Evolutionary conservation across 768 basidiomycete genomes (phyloP).

Genomic region (Boletales sp.): DNA sequence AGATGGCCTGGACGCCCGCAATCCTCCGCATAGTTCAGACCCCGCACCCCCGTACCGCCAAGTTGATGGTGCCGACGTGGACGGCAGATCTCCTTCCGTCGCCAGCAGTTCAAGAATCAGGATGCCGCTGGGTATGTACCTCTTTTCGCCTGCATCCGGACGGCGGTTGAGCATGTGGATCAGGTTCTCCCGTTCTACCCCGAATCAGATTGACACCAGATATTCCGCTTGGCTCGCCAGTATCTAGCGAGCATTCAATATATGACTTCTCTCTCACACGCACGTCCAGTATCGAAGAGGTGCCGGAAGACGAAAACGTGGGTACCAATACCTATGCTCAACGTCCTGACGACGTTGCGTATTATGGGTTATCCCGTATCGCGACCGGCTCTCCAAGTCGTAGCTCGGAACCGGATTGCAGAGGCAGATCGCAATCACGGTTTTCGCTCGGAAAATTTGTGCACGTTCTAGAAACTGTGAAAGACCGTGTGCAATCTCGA

Average conservation of each 20-base stretch:
- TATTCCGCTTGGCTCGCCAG: constrained; percentile 3
- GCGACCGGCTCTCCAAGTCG: constrained; percentile 11
- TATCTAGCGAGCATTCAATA: constrained; percentile 6
- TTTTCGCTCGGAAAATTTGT: constrained; percentile 55
- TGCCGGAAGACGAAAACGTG: constrained; percentile 32
- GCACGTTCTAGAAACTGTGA: constrained; percentile 44
- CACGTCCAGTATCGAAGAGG: constrained; percentile 41
- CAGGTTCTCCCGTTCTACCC: constrained; percentile 10
- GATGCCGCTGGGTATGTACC: constrained; percentile 9
- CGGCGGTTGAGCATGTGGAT: not conserved
- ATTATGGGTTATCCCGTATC: constrained; percentile 15
- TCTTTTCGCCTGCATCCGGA: not conserved
- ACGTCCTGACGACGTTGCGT: constrained; percentile 3
- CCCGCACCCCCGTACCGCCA: constrained; percentile 33
- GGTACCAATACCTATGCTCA: constrained; percentile 5
- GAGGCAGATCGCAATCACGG: constrained; percentile 40
- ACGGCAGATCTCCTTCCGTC: constrained; percentile 6
- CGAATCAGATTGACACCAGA: constrained; percentile 1
- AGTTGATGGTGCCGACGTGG: not conserved
- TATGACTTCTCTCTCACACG: constrained; percentile 29
- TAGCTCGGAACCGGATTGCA: constrained; percentile 19
- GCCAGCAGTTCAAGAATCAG: constrained; percentile 8
- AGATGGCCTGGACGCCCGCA: constrained; percentile 5
- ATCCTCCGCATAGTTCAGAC: constrained; percentile 4
- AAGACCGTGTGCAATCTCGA: constrained; percentile 43